phyloP scores from a whole-genome alignment of 306 rosid genomes.

The Corylus heterophylla region DNA sequence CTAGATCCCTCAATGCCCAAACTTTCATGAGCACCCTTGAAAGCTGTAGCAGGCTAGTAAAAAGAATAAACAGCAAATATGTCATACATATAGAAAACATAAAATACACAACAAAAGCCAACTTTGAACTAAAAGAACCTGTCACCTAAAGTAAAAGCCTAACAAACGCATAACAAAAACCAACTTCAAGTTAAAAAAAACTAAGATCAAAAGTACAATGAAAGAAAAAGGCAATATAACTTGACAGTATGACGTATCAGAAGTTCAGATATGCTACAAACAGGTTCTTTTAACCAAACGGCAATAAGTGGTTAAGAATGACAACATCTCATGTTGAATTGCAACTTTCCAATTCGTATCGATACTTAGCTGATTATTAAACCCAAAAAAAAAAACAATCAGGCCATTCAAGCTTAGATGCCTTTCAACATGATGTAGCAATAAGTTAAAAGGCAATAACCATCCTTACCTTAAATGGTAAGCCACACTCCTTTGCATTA shows the following conservation, averaged over 20 bases:
- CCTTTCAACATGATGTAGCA: constrained; percentile 10
- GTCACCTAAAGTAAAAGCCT: neutral
- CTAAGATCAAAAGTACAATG: neutral
- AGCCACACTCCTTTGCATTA: constrained; percentile 78
- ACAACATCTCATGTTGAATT: constrained; percentile 14
- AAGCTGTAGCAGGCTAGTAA: constrained; percentile 73
- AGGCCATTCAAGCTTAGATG: constrained; percentile 16
- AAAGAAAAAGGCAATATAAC: constrained; percentile 5
- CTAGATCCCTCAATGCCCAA: constrained; percentile 70
- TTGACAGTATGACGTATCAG: neutral
- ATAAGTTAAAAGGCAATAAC: constrained; percentile 11
- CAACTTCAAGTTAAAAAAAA: neutral
- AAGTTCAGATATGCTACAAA: neutral
- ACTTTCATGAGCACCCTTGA: constrained; percentile 85
- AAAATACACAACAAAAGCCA: neutral
- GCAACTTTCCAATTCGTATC: constrained; percentile 12
- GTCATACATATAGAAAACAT: neutral
- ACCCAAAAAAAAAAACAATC: neutral
- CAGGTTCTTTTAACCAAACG: too few species aligned
- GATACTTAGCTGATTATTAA: constrained; percentile 23
- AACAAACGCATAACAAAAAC: neutral
- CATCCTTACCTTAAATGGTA: constrained; percentile 71
- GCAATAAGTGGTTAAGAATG: constrained; percentile 10
- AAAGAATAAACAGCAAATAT: constrained; percentile 12
- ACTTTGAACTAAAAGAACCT: neutral